A percentile compares a stretch with the other conserved stretches of the same genome.
Conservation (phyloP, 192 early-diverging fungal species). For the Linnemannia schmuckeri region DNA sequence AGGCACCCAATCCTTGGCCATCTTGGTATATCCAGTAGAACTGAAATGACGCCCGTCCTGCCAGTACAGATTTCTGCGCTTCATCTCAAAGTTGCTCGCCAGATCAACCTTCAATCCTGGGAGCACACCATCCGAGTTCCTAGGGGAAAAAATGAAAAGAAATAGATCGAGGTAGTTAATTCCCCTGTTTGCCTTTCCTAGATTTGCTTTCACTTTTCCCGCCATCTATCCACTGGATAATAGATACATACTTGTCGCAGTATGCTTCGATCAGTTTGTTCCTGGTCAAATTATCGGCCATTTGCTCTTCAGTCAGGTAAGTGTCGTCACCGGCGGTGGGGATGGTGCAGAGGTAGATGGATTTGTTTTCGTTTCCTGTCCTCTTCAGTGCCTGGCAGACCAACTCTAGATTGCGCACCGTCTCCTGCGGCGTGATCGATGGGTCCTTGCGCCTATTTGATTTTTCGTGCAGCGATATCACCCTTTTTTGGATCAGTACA, state of each 20-base stretch:
- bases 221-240: neutral
- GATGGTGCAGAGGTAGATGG: slow-evolving; percentile 49
- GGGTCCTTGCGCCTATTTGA: slow-evolving; percentile 24
- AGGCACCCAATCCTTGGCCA: slow-evolving; percentile 55
- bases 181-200: too few relatives aligned
- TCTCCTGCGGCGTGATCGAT: slow-evolving; percentile 37
- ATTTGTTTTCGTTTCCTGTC: slow-evolving; percentile 34
- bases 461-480: neutral
- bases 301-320: slow-evolving; percentile 30
- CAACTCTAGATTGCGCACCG: slow-evolving; percentile 41
- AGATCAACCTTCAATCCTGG: slow-evolving; percentile 49
- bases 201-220: too few relatives aligned
- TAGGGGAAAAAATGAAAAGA: neutral
- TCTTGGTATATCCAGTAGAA: slow-evolving; percentile 48
- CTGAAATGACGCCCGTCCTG: slow-evolving; percentile 54
- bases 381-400: slow-evolving; percentile 43
- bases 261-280: slow-evolving; percentile 47
- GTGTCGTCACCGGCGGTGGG: slow-evolving; percentile 55
- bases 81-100: slow-evolving; percentile 52
- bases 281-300: slow-evolving; percentile 32
- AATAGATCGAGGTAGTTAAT: neutral
- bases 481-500: neutral
- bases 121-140: slow-evolving; percentile 35
- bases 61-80: slow-evolving; percentile 55
- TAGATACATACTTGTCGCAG: slow-evolving; percentile 18